Percentiles rank a stretch among this genome's conserved stretches.
phyloP scores from a whole-genome alignment of 1,284 basidiomycete species.

The Ceratobasidium sp. region DNA sequence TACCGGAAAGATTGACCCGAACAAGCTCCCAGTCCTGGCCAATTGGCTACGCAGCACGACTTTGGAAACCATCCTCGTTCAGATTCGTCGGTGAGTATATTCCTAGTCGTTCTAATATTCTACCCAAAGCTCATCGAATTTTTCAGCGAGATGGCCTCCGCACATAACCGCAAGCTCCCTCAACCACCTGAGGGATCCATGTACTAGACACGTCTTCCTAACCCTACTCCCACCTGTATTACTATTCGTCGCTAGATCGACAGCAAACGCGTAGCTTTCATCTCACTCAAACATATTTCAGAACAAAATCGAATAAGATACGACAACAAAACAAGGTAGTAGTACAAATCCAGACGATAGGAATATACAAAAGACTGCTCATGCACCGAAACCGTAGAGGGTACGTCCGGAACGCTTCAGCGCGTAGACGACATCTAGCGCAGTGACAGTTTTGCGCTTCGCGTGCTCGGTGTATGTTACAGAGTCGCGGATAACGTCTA shows the following conservation, averaged over 20 bases:
- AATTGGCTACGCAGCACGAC: constrained; percentile 83
- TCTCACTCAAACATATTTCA: background rate
- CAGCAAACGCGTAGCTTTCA: constrained; percentile 6
- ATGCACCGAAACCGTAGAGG: constrained; percentile 83
- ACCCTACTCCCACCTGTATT: constrained; percentile 22
- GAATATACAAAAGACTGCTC: constrained; percentile 51
- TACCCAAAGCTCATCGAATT: background rate
- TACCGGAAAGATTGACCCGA: constrained; percentile 80
- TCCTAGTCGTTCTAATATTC: background rate
- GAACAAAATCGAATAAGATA: constrained; percentile 43
- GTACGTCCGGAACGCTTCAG: constrained; percentile 86
- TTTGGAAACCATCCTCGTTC: constrained; percentile 89
- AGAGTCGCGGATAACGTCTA: constrained; percentile 80
- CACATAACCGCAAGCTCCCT: constrained; percentile 92
- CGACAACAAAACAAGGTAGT: constrained; percentile 32
- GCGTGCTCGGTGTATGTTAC: constrained; percentile 91
- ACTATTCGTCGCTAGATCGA: constrained; percentile 18
- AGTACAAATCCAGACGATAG: constrained; percentile 3
- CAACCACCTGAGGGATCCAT: constrained; percentile 92
- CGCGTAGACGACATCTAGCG: constrained; percentile 76
- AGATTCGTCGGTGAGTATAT: constrained; percentile 83
- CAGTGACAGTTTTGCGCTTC: constrained; percentile 90
- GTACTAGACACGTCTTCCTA: constrained; percentile 62
- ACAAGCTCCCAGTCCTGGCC: constrained; percentile 77
- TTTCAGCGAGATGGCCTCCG: constrained; percentile 93